Percentiles rank a stretch among this genome's conserved stretches.
phyloP scores from a whole-genome alignment of 805 yeast species.

The Maudiozyma barnettii region DNA sequence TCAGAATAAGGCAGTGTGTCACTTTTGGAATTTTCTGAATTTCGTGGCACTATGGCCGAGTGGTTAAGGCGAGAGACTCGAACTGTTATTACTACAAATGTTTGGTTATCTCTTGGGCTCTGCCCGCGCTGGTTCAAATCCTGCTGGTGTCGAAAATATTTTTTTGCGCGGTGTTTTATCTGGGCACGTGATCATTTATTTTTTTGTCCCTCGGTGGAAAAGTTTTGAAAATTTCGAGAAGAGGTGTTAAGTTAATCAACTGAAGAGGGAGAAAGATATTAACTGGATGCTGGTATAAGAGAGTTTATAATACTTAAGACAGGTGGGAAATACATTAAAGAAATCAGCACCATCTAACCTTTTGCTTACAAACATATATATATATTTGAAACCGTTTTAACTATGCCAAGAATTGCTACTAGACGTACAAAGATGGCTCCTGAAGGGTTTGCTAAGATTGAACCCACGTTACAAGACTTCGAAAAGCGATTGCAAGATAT shows the following conservation, averaged over 20 bases:
- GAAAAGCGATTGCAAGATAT: slow-evolving; percentile 47
- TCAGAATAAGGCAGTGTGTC: background rate
- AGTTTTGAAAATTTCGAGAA: no score
- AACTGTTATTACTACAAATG: slow-evolving; percentile 19
- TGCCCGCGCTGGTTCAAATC: slow-evolving; percentile 77
- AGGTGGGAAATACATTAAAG: no score
- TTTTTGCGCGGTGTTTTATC: slow-evolving; percentile 20
- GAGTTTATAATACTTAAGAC: no score
- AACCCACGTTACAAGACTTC: slow-evolving; percentile 55
- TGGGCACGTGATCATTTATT: background rate
- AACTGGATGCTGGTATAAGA: no score
- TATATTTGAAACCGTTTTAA: background rate
- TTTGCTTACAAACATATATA: no score
- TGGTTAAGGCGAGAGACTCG: slow-evolving; percentile 73
- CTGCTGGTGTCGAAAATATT: slow-evolving; percentile 53
- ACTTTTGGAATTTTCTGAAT: background rate
- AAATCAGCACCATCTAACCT: no score
- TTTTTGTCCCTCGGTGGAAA: background rate
- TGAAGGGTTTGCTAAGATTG: slow-evolving; percentile 59
- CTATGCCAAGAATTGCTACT: slow-evolving; percentile 19
- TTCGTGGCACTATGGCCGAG: slow-evolving; percentile 55
- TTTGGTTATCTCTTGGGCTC: slow-evolving; percentile 50
- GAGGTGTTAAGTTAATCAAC: no score
- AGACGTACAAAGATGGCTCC: slow-evolving; percentile 45
- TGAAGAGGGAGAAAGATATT: no score